phyloP scores from a whole-genome alignment of 2,329 filamentous ascomycete species.

The Fusarium bulbicola region DNA sequence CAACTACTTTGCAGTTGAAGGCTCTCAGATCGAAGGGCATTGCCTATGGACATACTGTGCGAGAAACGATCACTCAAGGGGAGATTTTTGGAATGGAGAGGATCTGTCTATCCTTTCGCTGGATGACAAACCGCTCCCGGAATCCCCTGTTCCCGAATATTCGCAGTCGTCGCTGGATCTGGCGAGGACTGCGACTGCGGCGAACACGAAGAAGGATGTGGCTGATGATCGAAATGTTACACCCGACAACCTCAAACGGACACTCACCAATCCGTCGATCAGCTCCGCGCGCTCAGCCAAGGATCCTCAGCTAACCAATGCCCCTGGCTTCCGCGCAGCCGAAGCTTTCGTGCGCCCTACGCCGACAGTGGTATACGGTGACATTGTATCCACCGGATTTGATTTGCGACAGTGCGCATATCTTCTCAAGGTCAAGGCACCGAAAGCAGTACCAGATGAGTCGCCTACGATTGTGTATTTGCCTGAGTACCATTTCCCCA shows the following conservation, averaged over 20 bases:
- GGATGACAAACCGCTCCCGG: constrained; percentile 76
- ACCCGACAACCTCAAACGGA: constrained; percentile 78
- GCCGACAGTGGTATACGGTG: constrained; percentile 78
- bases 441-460: constrained; percentile 66
- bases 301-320: constrained; percentile 66
- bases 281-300: constrained; percentile 63
- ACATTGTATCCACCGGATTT: constrained; percentile 77
- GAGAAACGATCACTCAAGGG: constrained; percentile 85
- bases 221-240: constrained; percentile 70
- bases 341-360: constrained; percentile 92
- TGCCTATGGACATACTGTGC: constrained; percentile 89
- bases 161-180: constrained; percentile 58
- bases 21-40: constrained; percentile 83
- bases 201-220: constrained; percentile 48
- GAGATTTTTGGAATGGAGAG: constrained; percentile 97
- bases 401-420: constrained; percentile 84
- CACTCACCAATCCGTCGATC: constrained; percentile 74
- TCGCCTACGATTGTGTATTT: constrained; percentile 84
- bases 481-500: constrained; percentile 92
- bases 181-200: constrained; percentile 32
- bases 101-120: constrained; percentile 89
- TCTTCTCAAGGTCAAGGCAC: constrained; percentile 72
- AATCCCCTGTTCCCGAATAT: constrained; percentile 59
- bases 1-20: constrained; percentile 93
- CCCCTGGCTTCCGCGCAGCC: constrained; percentile 83